Evolutionary conservation across 345 rosid species (phyloP), one percentile per base, ranked within the genome.

Genomic region (Boechera divaricarpa): DNA sequence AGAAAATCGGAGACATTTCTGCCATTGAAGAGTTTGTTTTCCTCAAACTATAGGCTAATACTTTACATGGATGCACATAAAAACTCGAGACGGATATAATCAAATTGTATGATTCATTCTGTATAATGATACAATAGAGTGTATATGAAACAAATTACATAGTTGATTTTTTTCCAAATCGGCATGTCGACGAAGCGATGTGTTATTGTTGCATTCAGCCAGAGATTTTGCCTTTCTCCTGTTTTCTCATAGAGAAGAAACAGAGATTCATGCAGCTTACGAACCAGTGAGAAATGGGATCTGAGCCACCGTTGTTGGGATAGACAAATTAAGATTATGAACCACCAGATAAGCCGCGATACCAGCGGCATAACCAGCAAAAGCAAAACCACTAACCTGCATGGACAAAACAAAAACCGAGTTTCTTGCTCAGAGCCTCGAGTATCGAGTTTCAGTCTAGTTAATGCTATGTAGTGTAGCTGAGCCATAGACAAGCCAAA

Each of bases 301-400:
- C 62, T 88, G 85, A 76, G 90, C 90, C 59, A 88, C 81, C 6
- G 86, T 84, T 24, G 92, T 77, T 3, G 95, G 90, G 3, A 90
- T 74, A 6, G 87, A 63, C 13, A 84, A 16, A 41, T 86, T 81
- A 38, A 84, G 76, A 75, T 67, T 86, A 57, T 75, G 83, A 15
- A 72, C 0, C 0, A 89, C 92, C 45, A 90, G 72, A 65, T 88
- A 90, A 55, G 90, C 74, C 1, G 86, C 92, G 42, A 90, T 84
- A 61, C 95, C 97, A 45, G 94, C 90, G 51, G 88, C 91, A 78
- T 94, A 94, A 18, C 98, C 97, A 21, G 95, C 95, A 29, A 94
- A 92, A 53, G 97, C 97, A 69, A 94, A 92, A 47, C 98, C 97
- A 63, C 97, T 92, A 59, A 92, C 97, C 97, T 94, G 88, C 74